These are phyloP conservation scores for Camellia granthamiana DNA, from an alignment of 148 eudicot species.

Conservation along the genomic window DNA sequence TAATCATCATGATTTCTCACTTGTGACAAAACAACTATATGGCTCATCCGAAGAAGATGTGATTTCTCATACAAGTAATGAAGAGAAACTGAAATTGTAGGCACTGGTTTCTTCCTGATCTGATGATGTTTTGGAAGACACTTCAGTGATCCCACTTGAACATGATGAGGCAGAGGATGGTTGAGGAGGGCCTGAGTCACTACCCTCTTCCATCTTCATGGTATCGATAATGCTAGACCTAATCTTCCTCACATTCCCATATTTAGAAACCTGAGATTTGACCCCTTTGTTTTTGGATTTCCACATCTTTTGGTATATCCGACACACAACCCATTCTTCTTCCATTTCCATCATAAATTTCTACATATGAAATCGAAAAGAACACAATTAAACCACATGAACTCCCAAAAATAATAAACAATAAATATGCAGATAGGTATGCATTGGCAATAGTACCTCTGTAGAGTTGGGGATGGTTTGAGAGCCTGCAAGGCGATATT, in stretches of 20 bases:
- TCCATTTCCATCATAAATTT: constrained; percentile 1
- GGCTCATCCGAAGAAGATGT: neutral
- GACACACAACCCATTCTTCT: constrained; percentile 6
- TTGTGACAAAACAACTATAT: neutral
- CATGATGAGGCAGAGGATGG: constrained; percentile 19
- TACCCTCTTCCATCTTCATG: constrained; percentile 12
- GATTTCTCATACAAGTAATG: neutral
- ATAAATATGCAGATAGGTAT: neutral
- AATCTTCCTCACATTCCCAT: neutral
- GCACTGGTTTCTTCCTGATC: constrained; percentile 12
- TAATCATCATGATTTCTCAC: neutral
- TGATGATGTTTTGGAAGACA: neutral
- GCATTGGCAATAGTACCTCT: neutral
- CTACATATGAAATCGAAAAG: neutral
- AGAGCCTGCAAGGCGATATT: constrained; percentile 13
- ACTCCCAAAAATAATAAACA: neutral
- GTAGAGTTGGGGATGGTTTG: neutral
- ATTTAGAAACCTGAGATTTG: neutral
- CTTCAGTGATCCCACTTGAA: constrained; percentile 13
- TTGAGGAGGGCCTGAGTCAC: constrained; percentile 26
- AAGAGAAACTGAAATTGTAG: neutral
- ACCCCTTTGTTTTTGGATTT: constrained; percentile 4
- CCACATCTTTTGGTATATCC: constrained; percentile 25
- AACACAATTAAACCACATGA: neutral
- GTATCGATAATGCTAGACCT: constrained; percentile 11